phyloP scores from a whole-genome alignment of 345 rosid species.

The Arabidopsis suecica region DNA sequence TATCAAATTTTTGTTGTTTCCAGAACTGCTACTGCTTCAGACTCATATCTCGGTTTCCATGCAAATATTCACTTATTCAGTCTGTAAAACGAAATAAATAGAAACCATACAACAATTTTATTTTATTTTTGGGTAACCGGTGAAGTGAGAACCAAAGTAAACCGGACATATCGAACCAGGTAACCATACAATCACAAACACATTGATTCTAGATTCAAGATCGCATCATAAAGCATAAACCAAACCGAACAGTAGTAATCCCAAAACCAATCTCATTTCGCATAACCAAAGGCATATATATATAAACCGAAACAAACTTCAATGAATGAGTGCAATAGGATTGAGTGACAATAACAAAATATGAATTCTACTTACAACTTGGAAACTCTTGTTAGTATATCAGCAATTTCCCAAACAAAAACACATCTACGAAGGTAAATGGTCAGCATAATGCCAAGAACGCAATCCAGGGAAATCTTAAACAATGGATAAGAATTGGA shows the following conservation, averaged over 20 bases:
- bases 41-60: too few relatives aligned
- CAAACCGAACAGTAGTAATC: neutral
- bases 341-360: slow-evolving; percentile 10
- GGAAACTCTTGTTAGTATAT: slow-evolving; percentile 34
- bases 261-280: slow-evolving; percentile 19
- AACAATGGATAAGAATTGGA: slow-evolving; percentile 43
- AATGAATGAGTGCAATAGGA: slow-evolving; percentile 6
- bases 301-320: neutral
- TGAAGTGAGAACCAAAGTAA: neutral
- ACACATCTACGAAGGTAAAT: slow-evolving; percentile 22
- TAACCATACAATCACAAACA: neutral
- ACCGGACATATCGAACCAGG: neutral
- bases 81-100: too few relatives aligned
- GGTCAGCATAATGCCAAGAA: slow-evolving; percentile 27
- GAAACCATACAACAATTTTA: too few relatives aligned
- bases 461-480: slow-evolving; percentile 36
- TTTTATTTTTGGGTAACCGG: too few relatives aligned
- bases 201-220: neutral
- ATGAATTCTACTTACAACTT: slow-evolving; percentile 38
- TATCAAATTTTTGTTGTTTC: too few relatives aligned
- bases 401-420: slow-evolving; percentile 36
- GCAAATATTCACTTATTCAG: too few relatives aligned
- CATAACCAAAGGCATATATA: neutral
- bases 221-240: neutral
- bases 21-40: too few relatives aligned